Percentiles rank a stretch among this genome's conserved stretches.
Conservation (phyloP, 305 asterid genomes). For the Stenogyne calaminthoides region DNA sequence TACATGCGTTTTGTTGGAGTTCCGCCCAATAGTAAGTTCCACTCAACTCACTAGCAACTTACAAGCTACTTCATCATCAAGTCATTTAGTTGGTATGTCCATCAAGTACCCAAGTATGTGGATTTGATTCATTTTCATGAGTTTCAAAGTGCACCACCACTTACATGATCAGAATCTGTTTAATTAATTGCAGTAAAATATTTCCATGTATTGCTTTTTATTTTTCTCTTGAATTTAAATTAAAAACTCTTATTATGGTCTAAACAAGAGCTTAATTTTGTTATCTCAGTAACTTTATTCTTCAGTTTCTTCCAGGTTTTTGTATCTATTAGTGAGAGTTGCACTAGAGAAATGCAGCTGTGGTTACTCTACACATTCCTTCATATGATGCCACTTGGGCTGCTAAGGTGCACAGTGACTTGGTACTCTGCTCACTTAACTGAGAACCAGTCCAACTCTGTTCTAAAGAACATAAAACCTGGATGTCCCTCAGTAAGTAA, state of each 20-base stretch:
- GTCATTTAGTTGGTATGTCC: background rate
- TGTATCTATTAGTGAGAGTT: conserved; percentile 53
- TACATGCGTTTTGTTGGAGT: background rate
- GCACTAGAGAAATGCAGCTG: conserved; percentile 60
- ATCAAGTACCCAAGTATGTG: background rate
- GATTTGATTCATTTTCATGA: background rate
- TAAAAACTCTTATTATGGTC: background rate
- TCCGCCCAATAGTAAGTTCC: conserved; percentile 4
- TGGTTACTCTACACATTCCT: conserved; percentile 73
- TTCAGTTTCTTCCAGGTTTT: conserved; percentile 62
- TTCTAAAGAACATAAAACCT: conserved; percentile 48
- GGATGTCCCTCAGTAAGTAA: conserved; percentile 50
- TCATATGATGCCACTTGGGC: conserved; percentile 75
- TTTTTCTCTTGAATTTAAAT: background rate
- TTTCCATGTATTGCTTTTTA: background rate
- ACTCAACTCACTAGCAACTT: background rate
- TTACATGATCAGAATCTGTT: background rate
- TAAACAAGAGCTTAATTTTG: conserved; percentile 20
- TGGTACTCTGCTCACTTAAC: conserved; percentile 73
- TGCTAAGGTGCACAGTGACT: conserved; percentile 57
- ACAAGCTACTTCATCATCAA: background rate
- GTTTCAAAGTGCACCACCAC: background rate
- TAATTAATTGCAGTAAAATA: background rate
- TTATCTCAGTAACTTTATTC: conserved; percentile 47
- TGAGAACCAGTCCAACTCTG: conserved; percentile 50